Evolutionary conservation across 2,329 filamentous ascomycete species (phyloP).

Genomic region (Arthrocladium fulminans): DNA sequence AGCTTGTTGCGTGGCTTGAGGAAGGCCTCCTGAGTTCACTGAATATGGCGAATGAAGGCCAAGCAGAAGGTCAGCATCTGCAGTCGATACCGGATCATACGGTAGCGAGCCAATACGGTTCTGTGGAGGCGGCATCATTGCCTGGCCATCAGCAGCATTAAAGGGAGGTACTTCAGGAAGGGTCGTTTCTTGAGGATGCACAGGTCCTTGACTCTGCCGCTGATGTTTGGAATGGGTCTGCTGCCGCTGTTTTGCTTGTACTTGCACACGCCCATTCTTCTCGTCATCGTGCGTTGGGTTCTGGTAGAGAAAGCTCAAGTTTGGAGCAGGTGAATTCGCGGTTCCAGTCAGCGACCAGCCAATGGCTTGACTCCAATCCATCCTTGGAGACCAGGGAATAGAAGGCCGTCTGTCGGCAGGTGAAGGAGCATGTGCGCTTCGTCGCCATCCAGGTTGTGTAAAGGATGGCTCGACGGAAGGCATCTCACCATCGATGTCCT

Average conservation of each 20-base stretch:
- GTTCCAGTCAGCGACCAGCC: slow-evolving; percentile 84
- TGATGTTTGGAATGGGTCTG: not conserved
- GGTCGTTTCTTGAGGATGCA: too few species aligned
- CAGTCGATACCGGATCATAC: slow-evolving; percentile 29
- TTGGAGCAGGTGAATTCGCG: slow-evolving; percentile 76
- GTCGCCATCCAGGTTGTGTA: slow-evolving; percentile 43
- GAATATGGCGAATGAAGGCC: slow-evolving; percentile 41
- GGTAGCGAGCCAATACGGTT: slow-evolving; percentile 29
- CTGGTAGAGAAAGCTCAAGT: slow-evolving; percentile 71
- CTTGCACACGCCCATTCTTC: slow-evolving; percentile 2
- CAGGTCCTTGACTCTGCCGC: not conserved
- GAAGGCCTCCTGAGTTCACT: not conserved
- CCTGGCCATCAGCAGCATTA: not conserved
- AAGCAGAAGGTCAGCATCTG: slow-evolving; percentile 41
- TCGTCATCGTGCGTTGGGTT: slow-evolving; percentile 28
- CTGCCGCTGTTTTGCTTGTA: slow-evolving; percentile 1
- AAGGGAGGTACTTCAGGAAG: not conserved
- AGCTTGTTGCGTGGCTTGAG: slow-evolving; percentile 21
- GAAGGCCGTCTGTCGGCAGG: slow-evolving; percentile 22
- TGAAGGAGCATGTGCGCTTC: slow-evolving; percentile 27
- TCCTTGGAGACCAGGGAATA: slow-evolving; percentile 37
- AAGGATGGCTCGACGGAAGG: slow-evolving; percentile 43
- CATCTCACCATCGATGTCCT: slow-evolving; percentile 67
- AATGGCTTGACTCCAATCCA: slow-evolving; percentile 51
- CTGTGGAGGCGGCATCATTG: slow-evolving; percentile 24